Conservation (phyloP, 208 protist genomes). For the Crithidia fasciculata region DNA sequence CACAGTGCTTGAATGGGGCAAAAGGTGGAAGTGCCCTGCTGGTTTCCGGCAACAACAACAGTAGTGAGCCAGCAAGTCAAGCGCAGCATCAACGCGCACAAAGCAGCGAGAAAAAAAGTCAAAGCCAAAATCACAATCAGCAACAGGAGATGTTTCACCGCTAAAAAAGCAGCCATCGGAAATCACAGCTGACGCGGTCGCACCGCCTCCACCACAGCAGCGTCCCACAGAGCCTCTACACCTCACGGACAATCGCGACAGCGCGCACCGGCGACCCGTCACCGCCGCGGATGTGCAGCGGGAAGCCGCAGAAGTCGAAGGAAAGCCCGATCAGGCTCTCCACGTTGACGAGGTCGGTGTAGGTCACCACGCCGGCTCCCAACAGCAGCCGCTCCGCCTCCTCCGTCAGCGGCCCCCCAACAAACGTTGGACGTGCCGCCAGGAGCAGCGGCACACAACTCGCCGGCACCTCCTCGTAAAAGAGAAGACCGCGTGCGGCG, state of each 20-base stretch:
- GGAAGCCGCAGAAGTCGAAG: slow-evolving; percentile 51
- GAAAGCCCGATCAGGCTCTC: slow-evolving; percentile 23
- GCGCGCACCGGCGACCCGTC: slow-evolving; percentile 59
- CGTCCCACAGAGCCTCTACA: too few species aligned
- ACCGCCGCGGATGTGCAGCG: slow-evolving; percentile 42
- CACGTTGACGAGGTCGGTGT: slow-evolving; percentile 53
- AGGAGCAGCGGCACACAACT: slow-evolving; percentile 23
- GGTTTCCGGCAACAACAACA: too few species aligned
- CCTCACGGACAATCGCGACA: slow-evolving; percentile 35
- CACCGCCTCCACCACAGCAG: too few species aligned
- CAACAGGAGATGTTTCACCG: too few species aligned
- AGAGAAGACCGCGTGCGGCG: slow-evolving; percentile 31
- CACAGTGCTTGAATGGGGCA: too few species aligned
- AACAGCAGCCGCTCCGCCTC: slow-evolving; percentile 39
- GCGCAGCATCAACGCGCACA: too few species aligned
- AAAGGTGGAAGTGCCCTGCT: too few species aligned
- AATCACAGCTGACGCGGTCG: too few species aligned
- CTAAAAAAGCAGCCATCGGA: too few species aligned
- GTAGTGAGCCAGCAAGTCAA: too few species aligned
- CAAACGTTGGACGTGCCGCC: slow-evolving; percentile 32
- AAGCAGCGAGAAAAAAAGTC: too few species aligned
- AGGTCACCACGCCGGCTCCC: slow-evolving; percentile 37
- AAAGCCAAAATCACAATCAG: too few species aligned
- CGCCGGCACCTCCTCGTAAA: slow-evolving; percentile 29
- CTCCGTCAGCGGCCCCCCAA: slow-evolving; percentile 42